Evolutionary conservation across 768 basidiomycete genomes (phyloP), one percentile per base, ranked within the genome.

Genomic region (Tremella fuciformis): DNA sequence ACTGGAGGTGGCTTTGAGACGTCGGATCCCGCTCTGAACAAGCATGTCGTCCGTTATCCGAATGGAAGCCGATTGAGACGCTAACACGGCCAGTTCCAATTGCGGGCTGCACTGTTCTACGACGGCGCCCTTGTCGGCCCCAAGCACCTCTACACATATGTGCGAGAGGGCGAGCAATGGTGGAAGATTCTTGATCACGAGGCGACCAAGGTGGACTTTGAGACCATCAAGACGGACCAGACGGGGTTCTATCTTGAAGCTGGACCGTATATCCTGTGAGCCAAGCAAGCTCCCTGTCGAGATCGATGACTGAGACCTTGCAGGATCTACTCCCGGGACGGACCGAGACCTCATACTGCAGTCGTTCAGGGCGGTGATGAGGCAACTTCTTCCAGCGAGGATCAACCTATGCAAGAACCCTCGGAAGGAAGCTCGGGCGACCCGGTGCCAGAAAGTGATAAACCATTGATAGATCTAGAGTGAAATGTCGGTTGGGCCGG

Each of bases 231-330:
- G 9, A 40, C 16, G 7, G 71, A 73, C 58, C 57, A 59, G 46
- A 68, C 66, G 1, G 71, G 71, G 13, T 41, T 73, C 21, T 70
- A 58, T 49, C 69, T 70, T 63, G 69, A 70, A 38, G 71, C 67
- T 15, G 71, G 71, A 9, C 62, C 69, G 16, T 73, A 73, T 50
- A 37, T 60, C 16, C 50, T 66, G 64, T 65, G 26, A 50, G 64
- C 50, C 13, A 11, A n/a, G 16, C 13, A 39, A 40, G 38, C 3
- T 46, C 18, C 8, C 3, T 6, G n/a, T 25, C 9, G 37, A 38
- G n/a, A 55, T 37, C 29, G 3, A 29, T 25, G 19, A 19, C 53
- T 55, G 53, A 60, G 26, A 19, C 13, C 6, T 9, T 13, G 26
- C 53, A 60, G 58, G 24, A 13, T 63, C 15, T 63, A 63, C 34